A percentile compares a stretch with the other conserved stretches of the same genome.
Evolutionary conservation across 2,329 filamentous ascomycete genomes (phyloP).

Genomic region (Aspergillus thermomutatus): DNA sequence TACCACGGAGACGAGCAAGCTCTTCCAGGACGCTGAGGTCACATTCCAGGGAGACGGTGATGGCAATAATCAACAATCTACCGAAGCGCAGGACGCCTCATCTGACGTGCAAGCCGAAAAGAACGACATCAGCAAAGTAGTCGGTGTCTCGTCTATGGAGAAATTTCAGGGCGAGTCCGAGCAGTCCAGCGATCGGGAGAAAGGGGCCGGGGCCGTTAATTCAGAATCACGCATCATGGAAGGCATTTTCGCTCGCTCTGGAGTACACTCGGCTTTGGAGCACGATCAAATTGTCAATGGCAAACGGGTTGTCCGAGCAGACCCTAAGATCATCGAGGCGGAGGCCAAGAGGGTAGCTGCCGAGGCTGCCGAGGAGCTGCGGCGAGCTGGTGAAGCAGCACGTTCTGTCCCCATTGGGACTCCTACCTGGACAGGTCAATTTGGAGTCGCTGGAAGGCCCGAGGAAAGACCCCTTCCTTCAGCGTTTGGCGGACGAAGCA

Average conservation of each 20-base stretch:
- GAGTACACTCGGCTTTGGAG: conserved; percentile 85
- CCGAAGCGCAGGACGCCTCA: neutral
- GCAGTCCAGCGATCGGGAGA: conserved; percentile 16
- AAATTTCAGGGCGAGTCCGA: conserved; percentile 55
- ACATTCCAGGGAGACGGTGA: conserved; percentile 49
- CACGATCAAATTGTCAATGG: conserved; percentile 89
- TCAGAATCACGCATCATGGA: conserved; percentile 77
- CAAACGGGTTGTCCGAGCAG: conserved; percentile 66
- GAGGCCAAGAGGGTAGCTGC: conserved; percentile 79
- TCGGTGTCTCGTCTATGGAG: conserved; percentile 63
- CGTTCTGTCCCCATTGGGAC: conserved; percentile 73
- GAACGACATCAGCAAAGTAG: conserved; percentile 51
- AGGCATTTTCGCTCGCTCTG: conserved; percentile 80
- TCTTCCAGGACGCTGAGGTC: conserved; percentile 87
- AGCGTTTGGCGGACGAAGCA: conserved; percentile 37
- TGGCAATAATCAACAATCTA: neutral
- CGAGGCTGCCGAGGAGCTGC: conserved; percentile 72
- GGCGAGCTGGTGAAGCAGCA: conserved; percentile 69
- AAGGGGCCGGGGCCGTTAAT: conserved; percentile 27
- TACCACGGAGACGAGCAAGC: conserved; percentile 74
- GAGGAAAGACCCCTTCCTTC: conserved; percentile 49
- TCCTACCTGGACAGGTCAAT: conserved; percentile 89
- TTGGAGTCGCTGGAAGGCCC: conserved; percentile 72
- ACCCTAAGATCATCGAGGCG: conserved; percentile 72
- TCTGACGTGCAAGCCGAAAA: conserved; percentile 29